These are phyloP conservation scores for Beauveria brongniartii DNA, from an alignment of 2,329 filamentous ascomycete species.

Conservation along the genomic window DNA sequence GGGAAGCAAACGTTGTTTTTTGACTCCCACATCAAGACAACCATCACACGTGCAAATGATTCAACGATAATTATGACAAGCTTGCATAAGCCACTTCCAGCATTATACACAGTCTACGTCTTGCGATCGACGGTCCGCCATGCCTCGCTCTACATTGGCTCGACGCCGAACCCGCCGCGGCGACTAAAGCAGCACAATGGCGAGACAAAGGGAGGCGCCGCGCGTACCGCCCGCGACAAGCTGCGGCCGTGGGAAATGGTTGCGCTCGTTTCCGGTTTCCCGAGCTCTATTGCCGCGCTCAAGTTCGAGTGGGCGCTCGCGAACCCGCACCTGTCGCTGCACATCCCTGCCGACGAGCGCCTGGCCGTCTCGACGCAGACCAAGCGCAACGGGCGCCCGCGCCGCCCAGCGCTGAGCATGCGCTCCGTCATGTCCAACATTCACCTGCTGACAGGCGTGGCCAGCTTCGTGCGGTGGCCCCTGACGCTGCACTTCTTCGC, in stretches of 20 bases:
- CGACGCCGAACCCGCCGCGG: conserved; percentile 78
- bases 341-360: conserved; percentile 61
- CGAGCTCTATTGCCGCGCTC: conserved; percentile 74
- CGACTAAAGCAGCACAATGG: conserved; percentile 92
- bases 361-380: conserved; percentile 43
- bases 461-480: conserved; percentile 78
- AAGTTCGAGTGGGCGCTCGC: conserved; percentile 98
- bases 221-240: conserved; percentile 57
- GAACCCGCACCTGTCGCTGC: conserved; percentile 71
- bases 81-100: conserved; percentile 58
- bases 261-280: conserved; percentile 79
- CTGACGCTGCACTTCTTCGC: conserved; percentile 72
- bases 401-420: conserved; percentile 51
- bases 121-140: conserved; percentile 72
- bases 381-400: conserved; percentile 47
- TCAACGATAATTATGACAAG: conserved; percentile 27
- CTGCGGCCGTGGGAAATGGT: conserved; percentile 89
- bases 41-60: neutral
- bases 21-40: neutral
- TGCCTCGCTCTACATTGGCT: conserved; percentile 76
- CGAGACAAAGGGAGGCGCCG: conserved; percentile 69
- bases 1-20: neutral
- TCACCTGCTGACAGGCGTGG: conserved; percentile 68
- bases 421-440: conserved; percentile 68
- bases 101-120: conserved; percentile 90